phyloP scores from a whole-genome alignment of 306 rosid species.

The Trichosanthes cucumerina region DNA sequence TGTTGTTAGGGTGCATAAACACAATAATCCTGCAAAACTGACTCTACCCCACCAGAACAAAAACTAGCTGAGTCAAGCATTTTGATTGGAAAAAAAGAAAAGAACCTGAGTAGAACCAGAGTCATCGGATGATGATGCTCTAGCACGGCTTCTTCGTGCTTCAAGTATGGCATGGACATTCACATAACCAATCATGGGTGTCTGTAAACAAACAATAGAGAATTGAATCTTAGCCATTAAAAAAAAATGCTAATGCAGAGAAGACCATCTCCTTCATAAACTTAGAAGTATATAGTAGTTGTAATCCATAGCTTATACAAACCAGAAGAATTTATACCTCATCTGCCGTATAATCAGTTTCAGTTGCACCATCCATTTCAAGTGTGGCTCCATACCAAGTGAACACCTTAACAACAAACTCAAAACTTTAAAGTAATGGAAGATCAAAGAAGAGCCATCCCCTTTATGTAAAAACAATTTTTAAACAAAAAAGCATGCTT shows the following conservation, averaged over 20 bases:
- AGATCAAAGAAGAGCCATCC: not conserved
- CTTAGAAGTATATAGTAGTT: not conserved
- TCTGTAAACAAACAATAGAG: slow-evolving; percentile 24
- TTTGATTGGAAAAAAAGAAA: not conserved
- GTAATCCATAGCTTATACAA: not conserved
- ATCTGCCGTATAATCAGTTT: slow-evolving; percentile 80
- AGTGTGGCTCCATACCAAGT: slow-evolving; percentile 91
- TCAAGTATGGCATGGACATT: slow-evolving; percentile 88
- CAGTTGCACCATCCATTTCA: slow-evolving; percentile 86
- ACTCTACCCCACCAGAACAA: not conserved
- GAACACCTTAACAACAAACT: slow-evolving; percentile 42
- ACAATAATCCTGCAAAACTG: not conserved
- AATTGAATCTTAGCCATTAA: not conserved
- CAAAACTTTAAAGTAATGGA: not conserved
- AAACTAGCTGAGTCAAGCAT: not conserved
- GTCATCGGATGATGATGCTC: slow-evolving; percentile 46
- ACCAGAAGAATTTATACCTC: slow-evolving; percentile 40
- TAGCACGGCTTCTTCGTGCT: slow-evolving; percentile 74
- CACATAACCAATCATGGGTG: slow-evolving; percentile 88
- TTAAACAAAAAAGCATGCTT: not conserved
- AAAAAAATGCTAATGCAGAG: not conserved
- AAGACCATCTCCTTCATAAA: not conserved
- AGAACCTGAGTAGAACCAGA: slow-evolving; percentile 52
- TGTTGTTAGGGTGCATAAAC: not conserved
- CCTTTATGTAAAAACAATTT: not conserved